Evolutionary conservation across 1,284 basidiomycete species (phyloP).

Genomic region (Melanopsichium pennsylvanicum): DNA sequence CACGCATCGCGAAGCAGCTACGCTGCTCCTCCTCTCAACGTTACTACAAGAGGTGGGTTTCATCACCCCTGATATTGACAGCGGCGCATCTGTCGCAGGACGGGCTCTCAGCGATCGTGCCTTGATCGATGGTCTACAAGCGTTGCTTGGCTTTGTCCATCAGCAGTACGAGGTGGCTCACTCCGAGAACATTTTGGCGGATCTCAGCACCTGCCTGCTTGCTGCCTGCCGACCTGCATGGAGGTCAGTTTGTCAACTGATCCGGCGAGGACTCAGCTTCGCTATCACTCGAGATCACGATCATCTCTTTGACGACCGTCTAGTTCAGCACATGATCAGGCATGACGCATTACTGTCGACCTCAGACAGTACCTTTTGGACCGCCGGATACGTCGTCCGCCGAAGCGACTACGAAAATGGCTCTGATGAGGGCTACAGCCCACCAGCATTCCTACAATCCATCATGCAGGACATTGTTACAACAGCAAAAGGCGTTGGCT

Average conservation of each 20-base stretch:
- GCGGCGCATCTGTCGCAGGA: not conserved
- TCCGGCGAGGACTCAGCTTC: slow-evolving; percentile 38
- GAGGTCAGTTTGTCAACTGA: slow-evolving; percentile 22
- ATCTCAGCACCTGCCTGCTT: slow-evolving; percentile 34
- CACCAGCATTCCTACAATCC: slow-evolving; percentile 33
- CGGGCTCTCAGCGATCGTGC: slow-evolving; percentile 25
- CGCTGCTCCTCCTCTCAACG: slow-evolving; percentile 14
- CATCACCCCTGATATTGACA: not conserved
- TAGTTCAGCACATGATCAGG: slow-evolving; percentile 26
- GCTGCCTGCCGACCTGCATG: slow-evolving; percentile 36
- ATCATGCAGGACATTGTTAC: slow-evolving; percentile 34
- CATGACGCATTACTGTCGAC: slow-evolving; percentile 25
- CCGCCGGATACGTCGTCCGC: slow-evolving; percentile 12
- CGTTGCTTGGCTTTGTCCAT: slow-evolving; percentile 29
- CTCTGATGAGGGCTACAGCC: slow-evolving; percentile 13
- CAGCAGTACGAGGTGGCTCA: slow-evolving; percentile 15
- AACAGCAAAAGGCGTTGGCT: slow-evolving; percentile 38
- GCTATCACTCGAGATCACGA: slow-evolving; percentile 27
- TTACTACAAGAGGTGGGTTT: slow-evolving; percentile 22
- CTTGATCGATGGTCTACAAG: slow-evolving; percentile 42
- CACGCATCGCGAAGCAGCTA: slow-evolving; percentile 15
- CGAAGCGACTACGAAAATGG: not conserved
- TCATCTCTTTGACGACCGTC: slow-evolving; percentile 29
- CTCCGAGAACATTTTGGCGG: slow-evolving; percentile 9
- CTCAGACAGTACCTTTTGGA: slow-evolving; percentile 33